These are phyloP conservation scores for Simmondsia chinensis DNA, from an alignment of 148 eudicot species.

Conservation along the genomic window DNA sequence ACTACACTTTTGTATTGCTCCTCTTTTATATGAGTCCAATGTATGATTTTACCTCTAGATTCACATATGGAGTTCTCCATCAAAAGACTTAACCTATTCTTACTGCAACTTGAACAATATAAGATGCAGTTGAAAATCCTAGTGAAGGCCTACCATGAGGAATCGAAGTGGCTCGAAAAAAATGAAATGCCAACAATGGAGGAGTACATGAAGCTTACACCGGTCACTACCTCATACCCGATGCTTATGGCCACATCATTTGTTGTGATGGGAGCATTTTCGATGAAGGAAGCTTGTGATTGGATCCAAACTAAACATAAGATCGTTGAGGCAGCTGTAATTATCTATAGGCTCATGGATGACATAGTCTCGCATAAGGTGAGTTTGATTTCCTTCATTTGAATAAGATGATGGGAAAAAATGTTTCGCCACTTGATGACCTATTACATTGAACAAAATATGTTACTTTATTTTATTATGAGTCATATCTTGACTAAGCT, in stretches of 20 bases:
- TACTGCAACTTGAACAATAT: too few species aligned
- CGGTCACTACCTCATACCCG: not conserved
- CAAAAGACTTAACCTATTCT: too few species aligned
- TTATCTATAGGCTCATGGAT: constrained; percentile 5
- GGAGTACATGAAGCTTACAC: constrained; percentile 4
- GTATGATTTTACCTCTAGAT: too few species aligned
- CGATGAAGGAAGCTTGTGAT: not conserved
- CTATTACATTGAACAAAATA: too few species aligned
- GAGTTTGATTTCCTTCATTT: too few species aligned
- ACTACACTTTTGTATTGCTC: too few species aligned
- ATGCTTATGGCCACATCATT: not conserved
- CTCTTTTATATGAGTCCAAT: too few species aligned
- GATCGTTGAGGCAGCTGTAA: not conserved
- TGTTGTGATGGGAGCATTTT: not conserved
- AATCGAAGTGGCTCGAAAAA: not conserved
- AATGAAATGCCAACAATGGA: not conserved
- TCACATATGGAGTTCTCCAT: too few species aligned
- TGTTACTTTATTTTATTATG: too few species aligned
- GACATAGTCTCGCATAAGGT: constrained; percentile 4
- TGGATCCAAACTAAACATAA: not conserved
- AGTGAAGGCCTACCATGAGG: not conserved
- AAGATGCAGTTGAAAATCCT: constrained; percentile 5
- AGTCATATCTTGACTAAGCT: too few species aligned
- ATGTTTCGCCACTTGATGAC: too few species aligned
- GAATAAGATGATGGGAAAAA: too few species aligned